phyloP scores from a whole-genome alignment of 176 grass and related monocot species.

The Melocanna baccifera region DNA sequence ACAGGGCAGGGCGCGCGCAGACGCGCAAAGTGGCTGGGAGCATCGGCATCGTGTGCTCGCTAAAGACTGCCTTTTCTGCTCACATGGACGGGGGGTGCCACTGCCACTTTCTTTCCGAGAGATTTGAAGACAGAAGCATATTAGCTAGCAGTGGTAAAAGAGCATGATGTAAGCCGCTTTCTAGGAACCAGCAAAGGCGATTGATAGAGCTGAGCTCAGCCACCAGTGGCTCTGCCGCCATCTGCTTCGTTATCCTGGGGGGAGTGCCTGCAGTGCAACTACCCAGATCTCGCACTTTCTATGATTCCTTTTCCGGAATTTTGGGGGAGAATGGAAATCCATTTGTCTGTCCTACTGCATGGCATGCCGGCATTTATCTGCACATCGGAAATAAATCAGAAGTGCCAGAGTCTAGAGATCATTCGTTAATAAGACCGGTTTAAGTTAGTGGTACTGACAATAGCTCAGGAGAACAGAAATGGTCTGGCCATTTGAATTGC shows the following conservation, averaged over 20 bases:
- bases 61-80: constrained; percentile 48
- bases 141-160: constrained; percentile 16
- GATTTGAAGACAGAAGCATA: constrained; percentile 38
- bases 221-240: constrained; percentile 25
- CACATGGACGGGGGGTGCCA: constrained; percentile 44
- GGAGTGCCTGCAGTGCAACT: constrained; percentile 19
- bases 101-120: constrained; percentile 13
- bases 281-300: constrained; percentile 36
- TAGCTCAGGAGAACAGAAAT: background rate
- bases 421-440: background rate
- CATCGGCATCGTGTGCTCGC: constrained; percentile 58
- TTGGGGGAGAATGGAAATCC: constrained; percentile 32
- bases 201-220: constrained; percentile 17
- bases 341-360: background rate
- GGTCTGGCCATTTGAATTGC: background rate
- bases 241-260: constrained; percentile 23
- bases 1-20: constrained; percentile 23
- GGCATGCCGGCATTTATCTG: background rate
- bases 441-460: background rate
- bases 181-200: constrained; percentile 48
- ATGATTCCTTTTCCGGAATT: constrained; percentile 55
- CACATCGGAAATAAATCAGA: background rate
- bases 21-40: constrained; percentile 41
- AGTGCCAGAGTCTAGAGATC: background rate
- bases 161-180: constrained; percentile 48